Evolutionary conservation across 441 rosid species (phyloP).

Genomic region (Gossypium schwendimanii): DNA sequence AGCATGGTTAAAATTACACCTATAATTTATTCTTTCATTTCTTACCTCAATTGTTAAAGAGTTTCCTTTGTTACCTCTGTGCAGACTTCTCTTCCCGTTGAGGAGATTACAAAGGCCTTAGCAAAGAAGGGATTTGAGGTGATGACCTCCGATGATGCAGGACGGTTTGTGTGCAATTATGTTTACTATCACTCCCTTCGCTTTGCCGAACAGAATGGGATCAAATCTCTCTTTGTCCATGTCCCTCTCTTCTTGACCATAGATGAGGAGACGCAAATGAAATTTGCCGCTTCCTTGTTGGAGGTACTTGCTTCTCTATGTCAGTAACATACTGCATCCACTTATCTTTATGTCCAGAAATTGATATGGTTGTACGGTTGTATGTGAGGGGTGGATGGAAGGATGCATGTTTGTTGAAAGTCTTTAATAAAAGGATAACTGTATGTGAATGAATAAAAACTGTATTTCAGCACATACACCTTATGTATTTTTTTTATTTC

Average conservation of each 20-base stretch:
- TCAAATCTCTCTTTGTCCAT: slow-evolving; percentile 77
- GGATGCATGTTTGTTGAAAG: slow-evolving; percentile 16
- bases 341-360: slow-evolving; percentile 17
- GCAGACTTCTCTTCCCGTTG: slow-evolving; percentile 77
- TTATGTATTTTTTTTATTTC: slow-evolving; percentile 16
- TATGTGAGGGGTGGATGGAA: slow-evolving; percentile 19
- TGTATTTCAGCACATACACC: slow-evolving; percentile 20
- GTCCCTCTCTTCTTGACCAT: slow-evolving; percentile 85
- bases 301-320: slow-evolving; percentile 71
- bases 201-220: slow-evolving; percentile 74
- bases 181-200: slow-evolving; percentile 89
- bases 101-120: slow-evolving; percentile 56
- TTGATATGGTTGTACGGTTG: slow-evolving; percentile 15
- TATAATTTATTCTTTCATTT: neutral
- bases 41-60: neutral
- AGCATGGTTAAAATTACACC: neutral
- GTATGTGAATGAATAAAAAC: slow-evolving; percentile 25
- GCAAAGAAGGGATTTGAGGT: slow-evolving; percentile 70
- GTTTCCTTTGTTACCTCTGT: slow-evolving; percentile 1
- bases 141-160: slow-evolving; percentile 81
- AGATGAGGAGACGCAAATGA: slow-evolving; percentile 86
- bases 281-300: slow-evolving; percentile 70
- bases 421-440: slow-evolving; percentile 28
- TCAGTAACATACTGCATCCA: slow-evolving; percentile 34
- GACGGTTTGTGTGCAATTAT: slow-evolving; percentile 94